Percentiles rank a stretch among this genome's conserved stretches.
Conservation (phyloP, 345 rosid genomes). For the Citrus maxima region DNA sequence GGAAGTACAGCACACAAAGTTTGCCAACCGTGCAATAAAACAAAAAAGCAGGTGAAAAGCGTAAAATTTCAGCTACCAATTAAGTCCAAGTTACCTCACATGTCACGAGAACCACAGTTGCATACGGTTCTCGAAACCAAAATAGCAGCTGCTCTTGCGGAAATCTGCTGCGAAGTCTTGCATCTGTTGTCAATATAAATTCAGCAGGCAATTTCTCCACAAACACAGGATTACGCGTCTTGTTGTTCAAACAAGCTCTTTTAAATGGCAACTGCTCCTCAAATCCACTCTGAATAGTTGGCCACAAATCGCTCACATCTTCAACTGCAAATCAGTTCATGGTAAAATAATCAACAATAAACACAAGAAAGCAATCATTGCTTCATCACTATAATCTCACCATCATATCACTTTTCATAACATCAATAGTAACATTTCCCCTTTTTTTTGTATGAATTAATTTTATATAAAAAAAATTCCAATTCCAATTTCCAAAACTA, state of each 20-base stretch:
- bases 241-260: slow-evolving; percentile 75
- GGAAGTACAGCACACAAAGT: not conserved
- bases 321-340: slow-evolving; percentile 51
- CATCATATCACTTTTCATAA: not conserved
- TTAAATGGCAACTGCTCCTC: slow-evolving; percentile 71
- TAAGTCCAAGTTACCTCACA: slow-evolving; percentile 69
- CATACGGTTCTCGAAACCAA: slow-evolving; percentile 95
- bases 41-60: not conserved
- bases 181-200: slow-evolving; percentile 81
- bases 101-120: slow-evolving; percentile 84
- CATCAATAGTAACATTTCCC: not conserved
- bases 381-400: not conserved
- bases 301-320: slow-evolving; percentile 97
- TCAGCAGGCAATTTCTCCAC: slow-evolving; percentile 84
- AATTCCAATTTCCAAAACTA: not conserved
- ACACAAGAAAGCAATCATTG: not conserved
- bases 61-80: not conserved
- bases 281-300: slow-evolving; percentile 61
- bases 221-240: slow-evolving; percentile 73
- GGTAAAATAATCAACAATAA: slow-evolving; percentile 1
- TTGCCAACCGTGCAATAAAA: slow-evolving; percentile 13
- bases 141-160: slow-evolving; percentile 81
- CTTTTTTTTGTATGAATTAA: not conserved
- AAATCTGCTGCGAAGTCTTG: slow-evolving; percentile 88
- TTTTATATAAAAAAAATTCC: not conserved